Base-by-base conservation (phyloP, 2,329 filamentous ascomycete species). In the Sporothrix dimorphospora region DNA sequence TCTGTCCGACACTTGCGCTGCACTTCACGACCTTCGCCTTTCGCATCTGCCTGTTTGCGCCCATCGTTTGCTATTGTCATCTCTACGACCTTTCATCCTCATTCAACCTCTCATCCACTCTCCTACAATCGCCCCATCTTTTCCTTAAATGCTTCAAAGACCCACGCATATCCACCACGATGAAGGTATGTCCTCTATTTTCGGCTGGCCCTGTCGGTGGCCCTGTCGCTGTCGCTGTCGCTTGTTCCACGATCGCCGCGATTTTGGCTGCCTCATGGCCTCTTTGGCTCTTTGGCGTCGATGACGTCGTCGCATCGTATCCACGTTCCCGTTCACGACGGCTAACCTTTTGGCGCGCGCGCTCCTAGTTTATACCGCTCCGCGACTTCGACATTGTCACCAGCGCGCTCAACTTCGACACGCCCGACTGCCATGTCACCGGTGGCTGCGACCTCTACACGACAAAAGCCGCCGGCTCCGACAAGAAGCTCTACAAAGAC, bases 391-490 rank as follows among this genome's bases (percentile, higher is more conserved):
- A 98, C 81, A 90, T 92, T 81, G 92, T 98, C 76, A 95, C 94
- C 74, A 92, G 92, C 83, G 93, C 95, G 75, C 90, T 99, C 79
- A 98, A 97, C 80, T 98, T 98, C 85, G 93, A 96, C 78, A 98
- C 95, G 0, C 90, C 92, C 69, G 95, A 98, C 80, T 94, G 94
- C 79, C 93, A 95, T 77, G 92, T 99, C 73, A 91, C 94, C 38
- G 96, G 96, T 77, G 93, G 93, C 75, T 98, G 95, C 85, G 96
- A 99, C 81, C 87, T 98, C 21, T 99, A 98, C 85, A 98, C 95
- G 11, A 98, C 94, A 34, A 99, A 99, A 82, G 94, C 96, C 40
- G 94, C 95, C 71, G 94, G 94, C 61, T 91, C 91, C 75, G 96
- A 99, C 81, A 98, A 98, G 88, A 98, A 98, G 80, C 86, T 99